Conservation (phyloP, 2,329 filamentous ascomycete genomes). For the Torrubiella hemipterigena region DNA sequence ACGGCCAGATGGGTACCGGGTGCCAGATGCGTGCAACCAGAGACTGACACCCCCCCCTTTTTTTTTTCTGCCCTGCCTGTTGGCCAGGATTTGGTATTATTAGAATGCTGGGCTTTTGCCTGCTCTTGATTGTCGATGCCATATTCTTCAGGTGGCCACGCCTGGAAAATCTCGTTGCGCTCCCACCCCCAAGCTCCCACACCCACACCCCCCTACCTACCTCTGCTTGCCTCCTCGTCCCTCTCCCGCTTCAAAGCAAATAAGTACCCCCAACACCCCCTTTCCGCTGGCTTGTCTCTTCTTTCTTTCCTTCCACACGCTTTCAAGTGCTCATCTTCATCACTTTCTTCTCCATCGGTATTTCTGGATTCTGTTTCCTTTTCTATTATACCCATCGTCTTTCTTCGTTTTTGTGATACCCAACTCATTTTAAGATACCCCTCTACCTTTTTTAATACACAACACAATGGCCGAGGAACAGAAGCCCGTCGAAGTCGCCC, state of each 20-base stretch:
- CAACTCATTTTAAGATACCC: slow-evolving; percentile 22
- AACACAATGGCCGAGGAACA: slow-evolving; percentile 59
- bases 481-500: slow-evolving; percentile 53
- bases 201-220: slow-evolving; percentile 3
- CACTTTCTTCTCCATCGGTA: slow-evolving; percentile 20
- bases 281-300: slow-evolving; percentile 15
- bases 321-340: slow-evolving; percentile 19
- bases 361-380: slow-evolving; percentile 18
- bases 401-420: slow-evolving; percentile 40
- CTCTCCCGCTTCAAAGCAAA: slow-evolving; percentile 17
- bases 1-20: too few relatives aligned
- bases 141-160: too few relatives aligned
- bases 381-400: slow-evolving; percentile 27
- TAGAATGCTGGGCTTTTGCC: too few relatives aligned
- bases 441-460: slow-evolving; percentile 27
- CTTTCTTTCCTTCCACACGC: slow-evolving; percentile 19
- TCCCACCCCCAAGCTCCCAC: not conserved
- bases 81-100: too few relatives aligned
- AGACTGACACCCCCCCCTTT: too few relatives aligned
- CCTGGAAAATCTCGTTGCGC: too few relatives aligned
- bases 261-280: slow-evolving; percentile 30
- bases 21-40: too few relatives aligned
- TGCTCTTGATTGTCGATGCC: too few relatives aligned
- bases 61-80: too few relatives aligned
- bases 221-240: slow-evolving; percentile 7